Evolutionary conservation across 257 asterid species (phyloP).

Genomic region (Fraxinus cuspidata): DNA sequence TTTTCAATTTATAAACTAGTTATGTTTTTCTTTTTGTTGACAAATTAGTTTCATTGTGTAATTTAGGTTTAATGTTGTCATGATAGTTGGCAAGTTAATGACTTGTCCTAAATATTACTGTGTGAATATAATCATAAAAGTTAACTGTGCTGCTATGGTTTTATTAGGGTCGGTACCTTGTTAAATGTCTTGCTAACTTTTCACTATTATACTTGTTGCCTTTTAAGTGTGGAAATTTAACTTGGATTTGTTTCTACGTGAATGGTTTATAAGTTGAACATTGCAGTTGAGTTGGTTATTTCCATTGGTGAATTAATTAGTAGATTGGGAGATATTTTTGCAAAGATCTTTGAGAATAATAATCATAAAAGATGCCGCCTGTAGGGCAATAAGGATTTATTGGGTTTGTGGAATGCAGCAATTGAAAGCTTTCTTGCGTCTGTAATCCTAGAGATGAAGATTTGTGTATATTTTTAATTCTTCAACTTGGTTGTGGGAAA

Average conservation of each 20-base stretch:
- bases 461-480: not conserved
- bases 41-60: too few species aligned
- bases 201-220: not conserved
- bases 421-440: not conserved
- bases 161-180: not conserved
- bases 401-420: not conserved
- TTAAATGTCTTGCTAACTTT: not conserved
- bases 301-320: too few species aligned
- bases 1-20: not conserved
- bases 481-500: not conserved
- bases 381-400: not conserved
- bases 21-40: not conserved
- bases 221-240: not conserved
- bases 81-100: not conserved
- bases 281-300: too few species aligned
- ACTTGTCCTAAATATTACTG: not conserved
- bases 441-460: not conserved
- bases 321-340: not conserved
- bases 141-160: not conserved
- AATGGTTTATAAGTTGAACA: not conserved
- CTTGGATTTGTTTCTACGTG: not conserved
- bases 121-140: not conserved
- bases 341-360: constrained; percentile 15
- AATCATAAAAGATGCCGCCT: not conserved
- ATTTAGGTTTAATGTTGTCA: not conserved